A percentile compares a stretch with the other conserved stretches of the same genome.
These are phyloP conservation scores for Porcisia deanei DNA, from an alignment of 208 protist species.

Conservation along the genomic window DNA sequence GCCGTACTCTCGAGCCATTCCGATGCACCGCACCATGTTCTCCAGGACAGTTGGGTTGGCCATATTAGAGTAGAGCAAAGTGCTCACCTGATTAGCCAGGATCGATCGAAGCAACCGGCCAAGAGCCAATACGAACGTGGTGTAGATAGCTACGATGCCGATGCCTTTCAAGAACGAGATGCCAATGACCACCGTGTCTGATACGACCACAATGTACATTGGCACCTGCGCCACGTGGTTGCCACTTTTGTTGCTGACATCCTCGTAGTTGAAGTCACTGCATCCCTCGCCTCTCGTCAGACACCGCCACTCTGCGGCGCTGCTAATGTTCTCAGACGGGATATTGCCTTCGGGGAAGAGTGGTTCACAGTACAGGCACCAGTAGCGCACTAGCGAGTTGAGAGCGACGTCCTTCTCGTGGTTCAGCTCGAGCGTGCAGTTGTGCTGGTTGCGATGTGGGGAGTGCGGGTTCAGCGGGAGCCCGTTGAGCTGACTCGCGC, in stretches of 20 bases:
- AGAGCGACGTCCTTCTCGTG: slow-evolving; percentile 34
- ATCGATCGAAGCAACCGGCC: slow-evolving; percentile 63
- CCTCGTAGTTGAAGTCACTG: slow-evolving; percentile 53
- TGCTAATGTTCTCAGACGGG: slow-evolving; percentile 27
- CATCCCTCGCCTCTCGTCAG: slow-evolving; percentile 37
- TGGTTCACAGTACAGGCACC: slow-evolving; percentile 64
- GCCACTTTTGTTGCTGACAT: neutral
- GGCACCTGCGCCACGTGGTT: slow-evolving; percentile 7
- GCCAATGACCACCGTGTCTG: slow-evolving; percentile 49
- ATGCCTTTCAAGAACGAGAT: slow-evolving; percentile 63
- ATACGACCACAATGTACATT: slow-evolving; percentile 64
- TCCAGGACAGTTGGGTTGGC: slow-evolving; percentile 53
- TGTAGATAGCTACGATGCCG: slow-evolving; percentile 82
- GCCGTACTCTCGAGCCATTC: slow-evolving; percentile 49
- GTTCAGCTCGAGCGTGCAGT: slow-evolving; percentile 57
- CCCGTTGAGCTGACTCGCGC: slow-evolving; percentile 17
- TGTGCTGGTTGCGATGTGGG: slow-evolving; percentile 38
- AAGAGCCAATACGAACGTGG: slow-evolving; percentile 83
- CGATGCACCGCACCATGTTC: slow-evolving; percentile 61
- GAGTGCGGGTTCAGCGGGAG: slow-evolving; percentile 19
- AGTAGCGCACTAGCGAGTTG: slow-evolving; percentile 54
- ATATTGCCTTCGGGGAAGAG: slow-evolving; percentile 72
- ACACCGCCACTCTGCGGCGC: slow-evolving; percentile 58
- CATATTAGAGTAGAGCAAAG: slow-evolving; percentile 54
- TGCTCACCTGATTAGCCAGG: slow-evolving; percentile 50